These are phyloP conservation scores for Tricholoma furcatifolium DNA, from an alignment of 768 basidiomycete species.

Conservation along the genomic window DNA sequence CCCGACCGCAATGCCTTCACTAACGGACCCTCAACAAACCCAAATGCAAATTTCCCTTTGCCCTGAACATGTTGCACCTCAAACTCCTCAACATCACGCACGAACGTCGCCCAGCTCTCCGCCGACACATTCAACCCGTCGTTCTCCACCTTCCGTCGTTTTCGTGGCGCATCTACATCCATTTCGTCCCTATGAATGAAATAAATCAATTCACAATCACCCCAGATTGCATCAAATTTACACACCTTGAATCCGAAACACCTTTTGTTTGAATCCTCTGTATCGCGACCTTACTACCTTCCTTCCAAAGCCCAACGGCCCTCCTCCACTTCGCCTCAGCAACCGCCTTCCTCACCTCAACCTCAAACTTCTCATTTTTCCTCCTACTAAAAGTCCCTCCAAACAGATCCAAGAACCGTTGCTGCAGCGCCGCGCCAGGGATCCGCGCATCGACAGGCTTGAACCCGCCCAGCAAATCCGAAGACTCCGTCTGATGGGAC, in stretches of 20 bases:
- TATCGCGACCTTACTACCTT: slow-evolving; percentile 67
- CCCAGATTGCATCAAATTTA: slow-evolving; percentile 13
- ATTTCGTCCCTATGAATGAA: slow-evolving; percentile 24
- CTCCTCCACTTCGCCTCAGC: slow-evolving; percentile 84
- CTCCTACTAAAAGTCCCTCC: slow-evolving; percentile 83
- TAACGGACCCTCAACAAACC: slow-evolving; percentile 95
- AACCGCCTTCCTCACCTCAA: slow-evolving; percentile 78
- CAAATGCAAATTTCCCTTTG: slow-evolving; percentile 88
- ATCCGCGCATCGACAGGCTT: slow-evolving; percentile 91
- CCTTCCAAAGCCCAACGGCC: slow-evolving; percentile 80
- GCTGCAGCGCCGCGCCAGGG: slow-evolving; percentile 68
- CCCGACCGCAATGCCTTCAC: slow-evolving; percentile 85
- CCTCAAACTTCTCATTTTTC: slow-evolving; percentile 86
- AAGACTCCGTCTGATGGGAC: slow-evolving; percentile 94
- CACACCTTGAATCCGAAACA: slow-evolving; percentile 23
- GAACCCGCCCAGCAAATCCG: slow-evolving; percentile 92
- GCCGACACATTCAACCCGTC: slow-evolving; percentile 14
- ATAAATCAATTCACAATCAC: neutral
- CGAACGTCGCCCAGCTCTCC: slow-evolving; percentile 12
- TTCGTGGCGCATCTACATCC: slow-evolving; percentile 24
- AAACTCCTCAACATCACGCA: slow-evolving; percentile 67
- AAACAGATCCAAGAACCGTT: slow-evolving; percentile 78
- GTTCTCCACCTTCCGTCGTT: slow-evolving; percentile 15
- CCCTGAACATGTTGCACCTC: slow-evolving; percentile 87
- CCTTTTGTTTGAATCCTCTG: slow-evolving; percentile 50